Evolutionary conservation across 345 rosid genomes (phyloP).

Genomic region (Populus pruinosa): DNA sequence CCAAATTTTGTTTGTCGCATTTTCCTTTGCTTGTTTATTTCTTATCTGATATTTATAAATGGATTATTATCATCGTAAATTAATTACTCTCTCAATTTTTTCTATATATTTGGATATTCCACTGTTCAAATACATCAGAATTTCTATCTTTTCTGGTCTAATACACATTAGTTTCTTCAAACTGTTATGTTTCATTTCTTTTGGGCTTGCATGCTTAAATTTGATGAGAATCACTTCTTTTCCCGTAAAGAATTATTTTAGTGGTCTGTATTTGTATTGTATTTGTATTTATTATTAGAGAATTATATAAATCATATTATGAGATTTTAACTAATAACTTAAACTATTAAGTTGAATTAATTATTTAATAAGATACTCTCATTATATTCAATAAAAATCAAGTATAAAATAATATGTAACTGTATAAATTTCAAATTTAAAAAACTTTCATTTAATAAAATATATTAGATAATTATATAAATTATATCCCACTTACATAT

Average conservation of each 20-base stretch:
- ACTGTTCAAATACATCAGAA: not conserved
- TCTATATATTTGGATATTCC: not conserved
- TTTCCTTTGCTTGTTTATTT: not conserved
- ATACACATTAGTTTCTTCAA: not conserved
- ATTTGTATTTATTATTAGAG: not conserved
- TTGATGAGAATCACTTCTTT: not conserved
- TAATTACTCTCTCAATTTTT: too few species aligned
- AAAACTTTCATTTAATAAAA: too few species aligned
- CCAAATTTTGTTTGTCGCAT: not conserved
- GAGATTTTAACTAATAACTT: accelerated
- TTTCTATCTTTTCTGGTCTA: not conserved
- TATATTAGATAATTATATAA: too few species aligned
- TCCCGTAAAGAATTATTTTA: too few species aligned
- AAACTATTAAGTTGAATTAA: accelerated
- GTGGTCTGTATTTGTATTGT: too few species aligned
- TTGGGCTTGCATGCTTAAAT: not conserved
- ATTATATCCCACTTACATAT: too few species aligned
- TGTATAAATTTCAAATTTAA: accelerated
- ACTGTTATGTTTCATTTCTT: not conserved
- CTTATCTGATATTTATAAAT: not conserved
- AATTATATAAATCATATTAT: too few species aligned
- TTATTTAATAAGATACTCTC: accelerated
- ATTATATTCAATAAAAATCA: too few species aligned
- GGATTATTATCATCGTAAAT: not conserved
- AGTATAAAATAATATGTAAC: accelerated